Percentiles rank a stretch among this genome's conserved stretches.
Conservation (phyloP, 257 asterid species). For the Forsythia suspensa region DNA sequence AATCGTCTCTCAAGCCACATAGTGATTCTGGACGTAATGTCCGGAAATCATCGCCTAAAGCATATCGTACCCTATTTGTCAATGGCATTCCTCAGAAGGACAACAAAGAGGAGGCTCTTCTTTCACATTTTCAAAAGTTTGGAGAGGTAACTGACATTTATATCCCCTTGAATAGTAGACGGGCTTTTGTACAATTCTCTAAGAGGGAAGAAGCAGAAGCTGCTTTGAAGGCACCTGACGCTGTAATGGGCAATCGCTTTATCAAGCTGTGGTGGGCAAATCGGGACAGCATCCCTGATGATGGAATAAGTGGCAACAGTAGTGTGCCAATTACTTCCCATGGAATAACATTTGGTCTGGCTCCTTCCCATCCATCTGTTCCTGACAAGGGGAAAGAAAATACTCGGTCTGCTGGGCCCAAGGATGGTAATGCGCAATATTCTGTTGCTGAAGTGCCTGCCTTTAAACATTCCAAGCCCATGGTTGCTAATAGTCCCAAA, state of each 20-base stretch:
- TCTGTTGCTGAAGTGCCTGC: conserved; percentile 36
- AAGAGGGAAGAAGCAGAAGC: conserved; percentile 93
- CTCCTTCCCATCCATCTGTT: conserved; percentile 36
- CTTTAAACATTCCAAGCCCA: conserved; percentile 44
- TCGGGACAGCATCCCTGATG: conserved; percentile 76
- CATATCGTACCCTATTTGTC: conserved; percentile 77
- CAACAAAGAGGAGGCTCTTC: conserved; percentile 83
- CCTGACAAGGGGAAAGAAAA: conserved; percentile 54
- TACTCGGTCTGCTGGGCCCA: conserved; percentile 37
- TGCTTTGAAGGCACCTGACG: conserved; percentile 92
- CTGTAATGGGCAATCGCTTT: conserved; percentile 96
- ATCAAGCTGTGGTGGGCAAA: conserved; percentile 97
- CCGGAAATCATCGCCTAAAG: conserved; percentile 70
- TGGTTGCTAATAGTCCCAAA: conserved; percentile 50
- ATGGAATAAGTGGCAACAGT: conserved; percentile 42
- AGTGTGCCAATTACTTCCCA: conserved; percentile 29
- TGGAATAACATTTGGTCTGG: conserved; percentile 29
- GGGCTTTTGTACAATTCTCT: conserved; percentile 89
- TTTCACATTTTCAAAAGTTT: conserved; percentile 85
- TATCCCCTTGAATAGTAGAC: conserved; percentile 64
- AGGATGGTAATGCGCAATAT: conserved; percentile 36
- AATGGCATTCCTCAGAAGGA: conserved; percentile 79
- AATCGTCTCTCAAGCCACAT: conserved; percentile 48
- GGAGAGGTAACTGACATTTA: conserved; percentile 82
- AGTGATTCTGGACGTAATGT: conserved; percentile 47